Evolutionary conservation across 805 yeast genomes (phyloP).

Genomic region (Wickerhamiella domercqiae): DNA sequence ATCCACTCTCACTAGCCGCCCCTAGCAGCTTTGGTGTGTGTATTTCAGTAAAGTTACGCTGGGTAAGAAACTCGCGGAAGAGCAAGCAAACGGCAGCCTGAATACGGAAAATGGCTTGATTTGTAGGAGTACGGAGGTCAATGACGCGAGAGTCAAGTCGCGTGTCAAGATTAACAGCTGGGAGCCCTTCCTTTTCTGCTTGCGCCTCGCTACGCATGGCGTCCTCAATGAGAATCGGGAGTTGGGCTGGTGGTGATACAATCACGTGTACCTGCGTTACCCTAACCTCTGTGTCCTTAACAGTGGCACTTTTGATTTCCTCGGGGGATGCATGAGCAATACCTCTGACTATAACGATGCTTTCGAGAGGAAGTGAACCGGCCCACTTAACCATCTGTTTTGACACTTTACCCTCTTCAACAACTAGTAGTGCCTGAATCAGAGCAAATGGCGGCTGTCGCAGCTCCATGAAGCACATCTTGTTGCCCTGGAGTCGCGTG

Average conservation of each 20-base stretch:
- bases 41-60: constrained; percentile 65
- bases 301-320: constrained; percentile 76
- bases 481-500: constrained; percentile 90
- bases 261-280: constrained; percentile 59
- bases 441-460: constrained; percentile 68
- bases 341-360: constrained; percentile 86
- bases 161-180: constrained; percentile 91
- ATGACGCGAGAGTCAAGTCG: constrained; percentile 90
- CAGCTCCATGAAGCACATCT: constrained; percentile 75
- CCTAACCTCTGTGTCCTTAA: constrained; percentile 77
- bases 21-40: constrained; percentile 94
- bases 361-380: constrained; percentile 68
- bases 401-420: constrained; percentile 55
- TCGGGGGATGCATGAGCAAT: constrained; percentile 69
- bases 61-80: constrained; percentile 73
- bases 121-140: constrained; percentile 91
- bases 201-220: constrained; percentile 87
- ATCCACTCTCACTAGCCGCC: constrained; percentile 95
- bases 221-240: constrained; percentile 92
- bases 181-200: constrained; percentile 69
- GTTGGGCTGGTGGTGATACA: constrained; percentile 77
- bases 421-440: constrained; percentile 74
- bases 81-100: constrained; percentile 78
- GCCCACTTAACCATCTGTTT: constrained; percentile 97
- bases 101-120: constrained; percentile 92